Evolutionary conservation across 1,284 basidiomycete genomes (phyloP).

Genomic region (Sparassis latifolia): DNA sequence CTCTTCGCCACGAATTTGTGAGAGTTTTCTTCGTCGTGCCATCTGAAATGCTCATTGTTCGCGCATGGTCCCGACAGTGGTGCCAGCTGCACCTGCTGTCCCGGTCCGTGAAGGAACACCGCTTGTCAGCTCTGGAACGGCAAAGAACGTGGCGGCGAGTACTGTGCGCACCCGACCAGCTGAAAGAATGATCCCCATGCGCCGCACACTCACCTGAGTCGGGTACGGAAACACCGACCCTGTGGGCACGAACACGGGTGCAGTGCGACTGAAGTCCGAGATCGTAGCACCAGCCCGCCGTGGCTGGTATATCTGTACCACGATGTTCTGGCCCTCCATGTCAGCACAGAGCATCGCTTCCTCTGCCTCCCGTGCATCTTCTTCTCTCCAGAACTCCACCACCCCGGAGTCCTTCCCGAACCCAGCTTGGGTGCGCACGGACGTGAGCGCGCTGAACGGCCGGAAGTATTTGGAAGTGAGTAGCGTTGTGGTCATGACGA

Average conservation of each 20-base stretch:
- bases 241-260: conserved; percentile 69
- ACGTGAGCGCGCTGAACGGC: conserved; percentile 66
- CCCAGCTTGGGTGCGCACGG: conserved; percentile 62
- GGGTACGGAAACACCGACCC: conserved; percentile 50
- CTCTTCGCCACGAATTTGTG: no score
- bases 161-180: no score
- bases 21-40: no score
- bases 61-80: conserved; percentile 68
- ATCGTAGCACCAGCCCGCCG: conserved; percentile 43
- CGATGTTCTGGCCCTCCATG: conserved; percentile 73
- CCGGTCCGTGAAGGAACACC: conserved; percentile 76
- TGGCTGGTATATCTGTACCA: conserved; percentile 69
- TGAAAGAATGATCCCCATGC: no score
- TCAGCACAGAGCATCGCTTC: conserved; percentile 76
- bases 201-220: conserved; percentile 34
- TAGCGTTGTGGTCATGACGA: no score
- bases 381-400: conserved; percentile 85
- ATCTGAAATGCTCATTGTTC: no score
- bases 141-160: conserved; percentile 52
- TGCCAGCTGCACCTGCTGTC: conserved; percentile 83
- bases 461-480: no score
- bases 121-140: conserved; percentile 32
- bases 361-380: conserved; percentile 75
- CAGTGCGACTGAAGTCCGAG: conserved; percentile 64
- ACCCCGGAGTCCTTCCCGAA: conserved; percentile 69